Base-by-base conservation (phyloP, 2,329 filamentous ascomycete genomes). In the Aspergillus sergii region DNA sequence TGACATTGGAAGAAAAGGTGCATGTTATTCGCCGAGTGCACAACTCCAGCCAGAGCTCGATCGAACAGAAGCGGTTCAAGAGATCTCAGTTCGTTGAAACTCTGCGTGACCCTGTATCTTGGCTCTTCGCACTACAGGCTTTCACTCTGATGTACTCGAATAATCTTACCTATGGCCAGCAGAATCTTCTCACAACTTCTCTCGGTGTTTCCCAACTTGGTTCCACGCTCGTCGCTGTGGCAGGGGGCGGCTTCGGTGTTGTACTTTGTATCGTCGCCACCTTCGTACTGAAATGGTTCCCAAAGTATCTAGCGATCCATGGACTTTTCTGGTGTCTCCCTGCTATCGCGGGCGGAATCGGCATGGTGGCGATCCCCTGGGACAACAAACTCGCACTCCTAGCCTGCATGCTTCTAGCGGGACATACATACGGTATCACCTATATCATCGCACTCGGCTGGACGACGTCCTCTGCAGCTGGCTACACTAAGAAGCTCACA, bases 401-500 rank as follows among this genome's bases (percentile, higher is more conserved):
- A 23, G 51, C 51, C 30, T 54, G 51, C 4, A n/a, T 54, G 51
- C 32, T 54, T 34, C 30, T 54, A 8, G 51, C 51, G 14, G 51
- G 51, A 36, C 51, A 54, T 23, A 54, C 51, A 10, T 54, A 54
- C 12, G 51, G 51, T 23, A 54, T 54, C 30, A 36, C 51, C 19
- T 54, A 54, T 54, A 54, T 54, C 32, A 54, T 54, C 30, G 51
- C 51, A 14, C 51, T 54, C 10, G 51, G 51, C 30, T 54, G 51
- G 51, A 54, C 51, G 30, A 54, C 51, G 2, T 54, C 51, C 7
- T 54, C 51, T 14, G 57, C 57, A 30, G 57, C 57, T 2, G 57
- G 57, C 2, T 58, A 58, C 23, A 58, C 57, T 2, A 58, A 58
- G 57, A 58, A 58, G 10, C 43, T 58, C 23, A 58, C 57, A 2